Percentiles rank a stretch among this genome's conserved stretches.
Conservation (phyloP, 495 filamentous ascomycete genomes). For the Polyplosphaeria fusca region DNA sequence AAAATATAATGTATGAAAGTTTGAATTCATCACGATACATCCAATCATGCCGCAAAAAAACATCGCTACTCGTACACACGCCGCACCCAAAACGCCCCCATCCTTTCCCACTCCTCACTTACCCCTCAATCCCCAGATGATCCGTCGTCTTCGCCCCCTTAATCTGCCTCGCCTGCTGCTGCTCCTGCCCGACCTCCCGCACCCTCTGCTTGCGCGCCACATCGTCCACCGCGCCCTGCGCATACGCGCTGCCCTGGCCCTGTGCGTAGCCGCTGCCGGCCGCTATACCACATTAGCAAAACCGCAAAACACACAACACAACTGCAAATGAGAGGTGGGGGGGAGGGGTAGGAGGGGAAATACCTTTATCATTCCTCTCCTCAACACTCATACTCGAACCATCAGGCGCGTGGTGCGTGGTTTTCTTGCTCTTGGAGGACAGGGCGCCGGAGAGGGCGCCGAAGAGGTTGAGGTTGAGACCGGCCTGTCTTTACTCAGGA, state of each 20-base stretch:
- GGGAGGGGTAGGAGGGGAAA: not conserved
- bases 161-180: constrained; percentile 2
- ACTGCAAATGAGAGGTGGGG: not conserved
- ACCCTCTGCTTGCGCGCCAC: constrained; percentile 6
- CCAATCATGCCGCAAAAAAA: no score
- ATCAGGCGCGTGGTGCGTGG: constrained; percentile 33
- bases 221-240: constrained; percentile 1
- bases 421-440: constrained; percentile 36
- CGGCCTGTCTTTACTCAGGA: constrained; percentile 37
- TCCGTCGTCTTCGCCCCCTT: constrained; percentile 17
- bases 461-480: constrained; percentile 41
- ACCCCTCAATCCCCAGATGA: constrained; percentile 33
- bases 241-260: constrained; percentile 16
- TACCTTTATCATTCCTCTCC: constrained; percentile 23
- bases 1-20: no score
- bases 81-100: no score
- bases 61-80: no score
- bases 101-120: no score
- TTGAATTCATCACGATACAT: no score
- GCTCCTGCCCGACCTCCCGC: constrained; percentile 4
- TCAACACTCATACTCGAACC: constrained; percentile 27
- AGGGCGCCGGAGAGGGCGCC: constrained; percentile 38
- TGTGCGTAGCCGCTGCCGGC: constrained; percentile 1
- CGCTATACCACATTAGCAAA: no score
- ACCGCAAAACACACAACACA: no score